Evolutionary conservation across 768 basidiomycete species (phyloP).

Genomic region (Russula virescens): DNA sequence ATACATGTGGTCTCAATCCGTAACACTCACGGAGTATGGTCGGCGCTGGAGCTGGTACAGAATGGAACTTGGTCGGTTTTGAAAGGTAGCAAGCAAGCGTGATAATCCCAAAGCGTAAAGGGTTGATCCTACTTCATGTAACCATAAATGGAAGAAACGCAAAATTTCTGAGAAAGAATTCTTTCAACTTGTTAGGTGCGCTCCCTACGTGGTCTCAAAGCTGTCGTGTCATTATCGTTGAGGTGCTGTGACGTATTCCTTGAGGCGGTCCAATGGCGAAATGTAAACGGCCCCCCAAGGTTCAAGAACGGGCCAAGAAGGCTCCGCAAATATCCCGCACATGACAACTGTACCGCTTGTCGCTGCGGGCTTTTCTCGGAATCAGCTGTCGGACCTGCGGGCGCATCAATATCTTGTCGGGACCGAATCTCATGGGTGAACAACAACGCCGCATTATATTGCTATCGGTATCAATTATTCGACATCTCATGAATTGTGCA

Average conservation of each 20-base stretch:
- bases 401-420: not conserved
- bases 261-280: no score
- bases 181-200: not conserved
- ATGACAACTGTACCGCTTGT: no score
- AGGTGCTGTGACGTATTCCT: no score
- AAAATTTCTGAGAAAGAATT: not conserved
- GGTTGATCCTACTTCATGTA: not conserved
- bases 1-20: not conserved
- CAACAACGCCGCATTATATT: not conserved
- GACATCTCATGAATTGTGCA: not conserved
- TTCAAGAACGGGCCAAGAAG: no score
- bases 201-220: not conserved
- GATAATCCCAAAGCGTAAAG: not conserved
- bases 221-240: not conserved
- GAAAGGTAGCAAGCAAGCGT: not conserved
- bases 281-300: no score
- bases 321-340: not conserved
- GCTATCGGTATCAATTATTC: no score
- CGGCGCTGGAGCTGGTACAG: not conserved
- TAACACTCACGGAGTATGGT: not conserved
- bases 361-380: not conserved
- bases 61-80: not conserved
- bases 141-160: no score
- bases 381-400: not conserved
- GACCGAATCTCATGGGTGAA: not conserved